These are phyloP conservation scores for Vicia villosa DNA, from an alignment of 306 rosid species.

Conservation along the genomic window DNA sequence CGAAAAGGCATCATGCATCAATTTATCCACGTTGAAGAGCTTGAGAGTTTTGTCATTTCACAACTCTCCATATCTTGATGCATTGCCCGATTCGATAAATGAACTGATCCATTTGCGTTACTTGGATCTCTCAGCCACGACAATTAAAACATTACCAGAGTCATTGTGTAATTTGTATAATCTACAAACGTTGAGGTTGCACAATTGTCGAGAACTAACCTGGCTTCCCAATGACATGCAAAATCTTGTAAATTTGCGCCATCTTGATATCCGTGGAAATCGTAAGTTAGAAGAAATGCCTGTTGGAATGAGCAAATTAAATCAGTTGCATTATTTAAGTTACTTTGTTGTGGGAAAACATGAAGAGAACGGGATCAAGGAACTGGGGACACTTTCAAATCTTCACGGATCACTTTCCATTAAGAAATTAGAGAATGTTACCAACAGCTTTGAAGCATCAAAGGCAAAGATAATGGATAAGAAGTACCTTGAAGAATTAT, in stretches of 20 bases:
- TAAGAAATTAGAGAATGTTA: too few relatives aligned
- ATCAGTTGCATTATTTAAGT: not conserved
- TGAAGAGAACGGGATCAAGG: not conserved
- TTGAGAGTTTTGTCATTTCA: not conserved
- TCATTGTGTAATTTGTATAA: not conserved
- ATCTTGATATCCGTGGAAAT: accelerated
- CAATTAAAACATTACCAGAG: not conserved
- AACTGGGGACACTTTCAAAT: not conserved
- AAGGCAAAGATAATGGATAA: too few relatives aligned
- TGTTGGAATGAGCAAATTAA: not conserved
- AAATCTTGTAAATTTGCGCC: not conserved
- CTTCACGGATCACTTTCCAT: too few relatives aligned
- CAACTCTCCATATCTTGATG: accelerated
- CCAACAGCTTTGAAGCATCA: too few relatives aligned
- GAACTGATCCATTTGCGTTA: not conserved
- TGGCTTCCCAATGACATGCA: conserved; percentile 1
- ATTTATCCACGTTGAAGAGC: not conserved
- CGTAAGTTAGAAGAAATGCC: not conserved
- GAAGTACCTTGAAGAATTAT: too few relatives aligned
- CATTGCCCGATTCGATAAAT: not conserved
- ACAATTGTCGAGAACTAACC: accelerated
- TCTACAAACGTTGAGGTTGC: not conserved
- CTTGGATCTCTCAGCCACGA: not conserved
- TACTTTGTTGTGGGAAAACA: not conserved
- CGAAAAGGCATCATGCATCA: not conserved